These are phyloP conservation scores for Penicillium glabrum DNA, from an alignment of 2,329 filamentous ascomycete species.

Conservation along the genomic window DNA sequence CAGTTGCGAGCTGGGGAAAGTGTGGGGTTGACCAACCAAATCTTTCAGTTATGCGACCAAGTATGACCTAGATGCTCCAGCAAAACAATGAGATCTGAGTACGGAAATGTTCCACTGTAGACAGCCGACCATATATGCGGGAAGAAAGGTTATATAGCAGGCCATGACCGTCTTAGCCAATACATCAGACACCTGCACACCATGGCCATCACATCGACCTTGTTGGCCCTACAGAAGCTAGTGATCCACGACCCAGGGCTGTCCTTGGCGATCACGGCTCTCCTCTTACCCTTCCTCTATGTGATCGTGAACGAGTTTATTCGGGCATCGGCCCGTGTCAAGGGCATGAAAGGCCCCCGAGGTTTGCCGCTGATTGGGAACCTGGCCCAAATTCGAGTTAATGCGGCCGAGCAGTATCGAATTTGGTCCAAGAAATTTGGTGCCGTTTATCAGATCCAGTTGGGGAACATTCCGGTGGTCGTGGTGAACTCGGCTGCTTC, in stretches of 20 bases:
- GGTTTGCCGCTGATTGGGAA: constrained; percentile 58
- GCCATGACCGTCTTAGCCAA: not conserved
- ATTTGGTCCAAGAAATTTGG: constrained; percentile 54
- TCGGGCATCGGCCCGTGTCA: constrained; percentile 46
- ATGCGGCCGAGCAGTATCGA: constrained; percentile 59
- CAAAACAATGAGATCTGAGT: not conserved
- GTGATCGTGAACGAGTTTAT: constrained; percentile 52
- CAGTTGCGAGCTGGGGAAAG: not conserved
- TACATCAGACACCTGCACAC: not conserved
- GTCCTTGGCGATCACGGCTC: constrained; percentile 15
- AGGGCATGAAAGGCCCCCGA: constrained; percentile 49
- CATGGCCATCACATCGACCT: constrained; percentile 29
- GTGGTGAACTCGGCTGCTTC: constrained; percentile 57
- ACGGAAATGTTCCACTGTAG: constrained; percentile 20
- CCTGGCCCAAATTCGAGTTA: constrained; percentile 54
- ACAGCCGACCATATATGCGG: not conserved
- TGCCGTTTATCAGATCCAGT: constrained; percentile 57
- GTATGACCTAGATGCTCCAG: not conserved
- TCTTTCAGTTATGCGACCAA: not conserved
- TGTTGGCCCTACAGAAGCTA: constrained; percentile 22
- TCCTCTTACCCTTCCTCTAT: constrained; percentile 44
- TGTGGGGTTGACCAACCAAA: not conserved
- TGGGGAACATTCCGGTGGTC: constrained; percentile 58
- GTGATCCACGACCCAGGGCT: constrained; percentile 21
- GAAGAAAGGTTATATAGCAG: not conserved